Evolutionary conservation across 1,139 yeast species (phyloP).

Genomic region (Yamadazyma trypodendri): DNA sequence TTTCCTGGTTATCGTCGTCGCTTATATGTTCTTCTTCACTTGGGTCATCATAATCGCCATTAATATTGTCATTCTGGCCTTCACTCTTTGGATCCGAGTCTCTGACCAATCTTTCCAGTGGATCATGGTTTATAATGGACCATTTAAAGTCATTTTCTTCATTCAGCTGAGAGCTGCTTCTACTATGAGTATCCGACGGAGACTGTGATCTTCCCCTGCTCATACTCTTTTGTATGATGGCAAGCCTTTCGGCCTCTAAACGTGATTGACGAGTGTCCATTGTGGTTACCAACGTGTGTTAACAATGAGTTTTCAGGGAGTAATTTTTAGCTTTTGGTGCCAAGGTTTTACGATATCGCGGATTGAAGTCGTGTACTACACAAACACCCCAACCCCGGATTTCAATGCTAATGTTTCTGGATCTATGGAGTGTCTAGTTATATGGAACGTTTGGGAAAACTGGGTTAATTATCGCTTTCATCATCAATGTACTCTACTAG

Average conservation of each 20-base stretch:
- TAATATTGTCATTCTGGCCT: constrained; percentile 11
- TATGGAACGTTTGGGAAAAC: not conserved
- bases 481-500: constrained; percentile 35
- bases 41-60: constrained; percentile 26
- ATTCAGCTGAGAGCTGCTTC: constrained; percentile 39
- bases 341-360: constrained; percentile 9
- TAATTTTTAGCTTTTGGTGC: constrained; percentile 6
- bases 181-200: constrained; percentile 30
- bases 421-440: not conserved
- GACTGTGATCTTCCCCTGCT: constrained; percentile 42
- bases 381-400: constrained; percentile 4
- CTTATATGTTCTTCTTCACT: constrained; percentile 70
- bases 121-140: constrained; percentile 55
- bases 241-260: constrained; percentile 45
- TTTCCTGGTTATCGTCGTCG: constrained; percentile 57
- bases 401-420: not conserved
- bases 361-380: constrained; percentile 1
- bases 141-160: constrained; percentile 47
- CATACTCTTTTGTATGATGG: constrained; percentile 40
- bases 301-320: not conserved
- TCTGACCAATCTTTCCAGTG: constrained; percentile 49
- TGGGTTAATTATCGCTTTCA: constrained; percentile 7
- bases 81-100: constrained; percentile 10
- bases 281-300: not conserved
- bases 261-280: constrained; percentile 36